Evolutionary conservation across 2,329 filamentous ascomycete species (phyloP).

Genomic region (Xylaria multiplex): DNA sequence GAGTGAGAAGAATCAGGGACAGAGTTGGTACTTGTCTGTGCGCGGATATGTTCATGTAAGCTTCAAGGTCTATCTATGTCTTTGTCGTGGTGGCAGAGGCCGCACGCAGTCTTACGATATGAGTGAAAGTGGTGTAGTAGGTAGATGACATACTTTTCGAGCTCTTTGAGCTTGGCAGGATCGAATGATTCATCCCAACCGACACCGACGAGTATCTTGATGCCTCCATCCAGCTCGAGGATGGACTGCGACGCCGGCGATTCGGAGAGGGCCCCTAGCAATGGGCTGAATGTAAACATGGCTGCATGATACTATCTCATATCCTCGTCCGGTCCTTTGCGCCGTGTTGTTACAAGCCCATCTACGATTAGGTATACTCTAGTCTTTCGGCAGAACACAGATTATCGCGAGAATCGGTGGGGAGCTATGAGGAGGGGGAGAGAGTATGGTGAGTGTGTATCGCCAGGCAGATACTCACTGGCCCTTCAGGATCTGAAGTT

Average conservation of each 20-base stretch:
- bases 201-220: slow-evolving; percentile 93
- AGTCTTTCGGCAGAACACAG: not conserved
- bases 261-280: slow-evolving; percentile 89
- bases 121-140: not conserved
- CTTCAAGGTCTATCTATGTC: not conserved
- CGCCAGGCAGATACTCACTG: not conserved
- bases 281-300: slow-evolving; percentile 97
- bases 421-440: not conserved
- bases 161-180: slow-evolving; percentile 79
- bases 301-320: slow-evolving; percentile 45
- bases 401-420: slow-evolving; percentile 5
- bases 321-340: slow-evolving; percentile 26
- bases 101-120: not conserved
- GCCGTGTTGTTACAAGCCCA: slow-evolving; percentile 33
- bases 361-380: slow-evolving; percentile 16
- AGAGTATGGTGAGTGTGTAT: not conserved
- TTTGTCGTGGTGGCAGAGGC: not conserved
- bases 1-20: slow-evolving; percentile 92
- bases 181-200: slow-evolving; percentile 97
- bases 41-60: not conserved
- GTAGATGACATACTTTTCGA: slow-evolving; percentile 77
- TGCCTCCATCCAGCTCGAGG: slow-evolving; percentile 92
- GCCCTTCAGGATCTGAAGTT: slow-evolving; percentile 5
- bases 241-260: slow-evolving; percentile 93
- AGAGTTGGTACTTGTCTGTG: slow-evolving; percentile 89